phyloP scores from a whole-genome alignment of 345 rosid genomes.

The Camelina hispida region DNA sequence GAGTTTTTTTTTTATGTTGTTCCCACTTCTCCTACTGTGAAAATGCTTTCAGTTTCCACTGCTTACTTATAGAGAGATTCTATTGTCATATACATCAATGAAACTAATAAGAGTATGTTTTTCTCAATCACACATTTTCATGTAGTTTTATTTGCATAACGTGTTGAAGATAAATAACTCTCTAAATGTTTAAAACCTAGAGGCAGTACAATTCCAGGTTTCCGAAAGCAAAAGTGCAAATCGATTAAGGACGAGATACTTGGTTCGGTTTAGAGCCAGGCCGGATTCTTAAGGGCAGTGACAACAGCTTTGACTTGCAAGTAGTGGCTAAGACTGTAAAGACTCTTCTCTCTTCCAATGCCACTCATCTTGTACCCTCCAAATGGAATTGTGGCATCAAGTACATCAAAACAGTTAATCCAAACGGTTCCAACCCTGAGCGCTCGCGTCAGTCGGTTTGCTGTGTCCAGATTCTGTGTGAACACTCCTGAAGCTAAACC shows the following conservation, averaged over 20 bases:
- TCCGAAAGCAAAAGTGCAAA: constrained; percentile 22
- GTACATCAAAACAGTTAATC: constrained; percentile 78
- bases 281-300: constrained; percentile 75
- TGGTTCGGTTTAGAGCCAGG: constrained; percentile 68
- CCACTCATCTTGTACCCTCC: constrained; percentile 99
- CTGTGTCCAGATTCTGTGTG: constrained; percentile 76
- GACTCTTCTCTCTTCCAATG: constrained; percentile 85
- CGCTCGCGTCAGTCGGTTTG: constrained; percentile 73
- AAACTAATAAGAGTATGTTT: background rate
- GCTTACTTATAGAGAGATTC: constrained; percentile 28
- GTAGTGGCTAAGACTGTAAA: constrained; percentile 74
- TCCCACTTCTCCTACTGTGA: constrained; percentile 27
- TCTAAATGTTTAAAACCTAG: constrained; percentile 23
- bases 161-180: constrained; percentile 12
- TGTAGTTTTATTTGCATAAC: constrained; percentile 4
- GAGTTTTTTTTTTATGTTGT: constrained; percentile 2
- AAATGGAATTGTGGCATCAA: constrained; percentile 86
- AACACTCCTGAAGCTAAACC: constrained; percentile 93
- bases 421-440: constrained; percentile 76
- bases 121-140: constrained; percentile 8
- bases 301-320: constrained; percentile 96
- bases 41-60: constrained; percentile 22
- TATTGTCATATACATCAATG: constrained; percentile 22
- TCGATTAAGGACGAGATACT: background rate
- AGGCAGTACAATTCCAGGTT: constrained; percentile 1